Evolutionary conservation across 164 flowering plant species (phyloP), one percentile per base, ranked within the genome.

Genomic region (grape (Vitis vinifera)): DNA sequence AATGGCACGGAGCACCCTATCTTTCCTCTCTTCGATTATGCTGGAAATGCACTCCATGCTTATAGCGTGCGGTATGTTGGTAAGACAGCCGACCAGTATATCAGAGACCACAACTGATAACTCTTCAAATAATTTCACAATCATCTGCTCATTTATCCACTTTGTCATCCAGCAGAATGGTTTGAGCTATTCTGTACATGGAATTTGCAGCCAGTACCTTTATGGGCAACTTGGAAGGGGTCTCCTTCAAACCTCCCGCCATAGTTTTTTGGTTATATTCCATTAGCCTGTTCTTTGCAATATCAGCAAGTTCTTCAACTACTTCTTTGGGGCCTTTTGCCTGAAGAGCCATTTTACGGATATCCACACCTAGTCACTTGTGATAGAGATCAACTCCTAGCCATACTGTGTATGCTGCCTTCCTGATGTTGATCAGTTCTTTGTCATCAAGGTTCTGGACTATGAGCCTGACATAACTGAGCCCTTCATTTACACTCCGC

Each of bases 371-470:
- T 0, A 85, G 67, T 91, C 88, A 87, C 66, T 66, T 79, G 51
- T 78, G 69, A 59, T 75, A 68, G 56, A 85, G 83, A 60, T 88
- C 92, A 68, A 87, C 76, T 68, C 80, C 82, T 37, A 66, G 71
- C 91, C 89, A 88, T 16, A 85, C 79, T 10, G 81, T 30, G 7
- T 80, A 79, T 65, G 92, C 91, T 57, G 96, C 87, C 51, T 71
- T 83, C 66, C 66, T 81, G 67, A 68, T 31, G 68, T 76, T 80
- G 17, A 2, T 16, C 58, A 75, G 10, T 10, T 79, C 75, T 65
- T 74, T 66, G 2, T 16, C n/a, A 47, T 83, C 80, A 55, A 86
- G 73, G 71, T 72, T 73, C 10, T 77, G 66, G 29, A 87, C 91
- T 56, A 86, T 51, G 37, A 76, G 55, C 59, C 75, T 76, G 59